Conservation (phyloP, 1,139 yeast genomes). For the Wickerhamomyces sp. region DNA sequence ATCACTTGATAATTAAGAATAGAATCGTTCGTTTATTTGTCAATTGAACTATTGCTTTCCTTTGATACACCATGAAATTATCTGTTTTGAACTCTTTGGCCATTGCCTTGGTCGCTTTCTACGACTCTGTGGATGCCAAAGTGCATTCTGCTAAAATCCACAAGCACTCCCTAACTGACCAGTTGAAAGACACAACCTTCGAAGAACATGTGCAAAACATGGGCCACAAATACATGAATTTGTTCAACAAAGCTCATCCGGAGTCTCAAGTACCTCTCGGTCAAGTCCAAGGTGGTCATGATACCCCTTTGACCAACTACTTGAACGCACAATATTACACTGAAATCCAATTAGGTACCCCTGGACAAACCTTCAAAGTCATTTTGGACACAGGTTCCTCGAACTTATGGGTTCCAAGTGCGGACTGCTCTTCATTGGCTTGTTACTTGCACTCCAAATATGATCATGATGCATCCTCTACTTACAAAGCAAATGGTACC, state of each 20-base stretch:
- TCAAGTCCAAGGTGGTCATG: slow-evolving; percentile 39
- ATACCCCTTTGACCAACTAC: slow-evolving; percentile 85
- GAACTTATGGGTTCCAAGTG: slow-evolving; percentile 92
- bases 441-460: slow-evolving; percentile 91
- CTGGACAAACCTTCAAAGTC: slow-evolving; percentile 87
- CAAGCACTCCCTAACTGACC: slow-evolving; percentile 60
- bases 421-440: slow-evolving; percentile 87
- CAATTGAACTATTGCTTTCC: neutral
- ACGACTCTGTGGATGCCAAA: slow-evolving; percentile 61
- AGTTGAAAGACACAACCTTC: slow-evolving; percentile 55
- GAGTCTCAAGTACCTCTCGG: slow-evolving; percentile 42
- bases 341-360: slow-evolving; percentile 86
- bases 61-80: slow-evolving; percentile 41
- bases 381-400: slow-evolving; percentile 94
- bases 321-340: slow-evolving; percentile 93
- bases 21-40: neutral
- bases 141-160: slow-evolving; percentile 58
- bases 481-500: slow-evolving; percentile 83
- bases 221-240: slow-evolving; percentile 64
- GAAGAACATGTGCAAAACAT: slow-evolving; percentile 64
- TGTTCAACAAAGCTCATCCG: slow-evolving; percentile 44
- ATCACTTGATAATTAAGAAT: too few species aligned
- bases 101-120: slow-evolving; percentile 42
- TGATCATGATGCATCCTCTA: slow-evolving; percentile 72
- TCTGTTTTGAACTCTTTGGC: slow-evolving; percentile 75